Evolutionary conservation across 2,329 filamentous ascomycete genomes (phyloP).

Genomic region (Cercospora sp.): DNA sequence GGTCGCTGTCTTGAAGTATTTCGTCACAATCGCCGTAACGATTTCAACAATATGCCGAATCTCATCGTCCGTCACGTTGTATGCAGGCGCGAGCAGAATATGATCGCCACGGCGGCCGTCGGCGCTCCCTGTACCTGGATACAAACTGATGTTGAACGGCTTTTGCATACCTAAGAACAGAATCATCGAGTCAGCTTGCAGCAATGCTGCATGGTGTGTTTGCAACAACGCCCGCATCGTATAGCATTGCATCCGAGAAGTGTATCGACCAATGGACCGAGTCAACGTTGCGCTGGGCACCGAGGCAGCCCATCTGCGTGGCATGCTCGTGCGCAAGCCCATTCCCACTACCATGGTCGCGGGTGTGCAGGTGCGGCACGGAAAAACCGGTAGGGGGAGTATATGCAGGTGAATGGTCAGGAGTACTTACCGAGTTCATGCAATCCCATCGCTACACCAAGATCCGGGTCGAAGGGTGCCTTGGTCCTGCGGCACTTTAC

Average conservation of each 20-base stretch:
- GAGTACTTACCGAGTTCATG: conserved; percentile 51
- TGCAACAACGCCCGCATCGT: background rate
- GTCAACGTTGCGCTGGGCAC: background rate
- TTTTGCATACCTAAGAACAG: conserved; percentile 41
- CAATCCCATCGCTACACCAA: conserved; percentile 50
- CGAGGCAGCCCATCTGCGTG: background rate
- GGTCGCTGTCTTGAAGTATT: conserved; percentile 43
- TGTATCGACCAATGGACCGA: background rate
- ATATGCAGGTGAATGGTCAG: background rate
- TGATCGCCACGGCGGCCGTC: conserved; percentile 66
- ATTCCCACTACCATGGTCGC: background rate
- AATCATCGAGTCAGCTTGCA: background rate
- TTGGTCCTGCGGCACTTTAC: conserved; percentile 57
- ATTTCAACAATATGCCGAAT: conserved; percentile 57
- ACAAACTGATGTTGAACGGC: conserved; percentile 58
- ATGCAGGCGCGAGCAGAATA: conserved; percentile 68
- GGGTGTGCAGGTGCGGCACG: background rate
- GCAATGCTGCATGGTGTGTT: background rate
- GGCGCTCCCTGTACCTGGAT: conserved; percentile 62
- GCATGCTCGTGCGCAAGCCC: background rate
- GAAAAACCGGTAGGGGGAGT: background rate
- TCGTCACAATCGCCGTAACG: conserved; percentile 53
- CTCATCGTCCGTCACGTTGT: conserved; percentile 60
- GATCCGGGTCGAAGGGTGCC: conserved; percentile 52
- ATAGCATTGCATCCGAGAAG: background rate